These are phyloP conservation scores for Gnomoniopsis sp. DNA, from an alignment of 2,329 filamentous ascomycete species.

Conservation along the genomic window DNA sequence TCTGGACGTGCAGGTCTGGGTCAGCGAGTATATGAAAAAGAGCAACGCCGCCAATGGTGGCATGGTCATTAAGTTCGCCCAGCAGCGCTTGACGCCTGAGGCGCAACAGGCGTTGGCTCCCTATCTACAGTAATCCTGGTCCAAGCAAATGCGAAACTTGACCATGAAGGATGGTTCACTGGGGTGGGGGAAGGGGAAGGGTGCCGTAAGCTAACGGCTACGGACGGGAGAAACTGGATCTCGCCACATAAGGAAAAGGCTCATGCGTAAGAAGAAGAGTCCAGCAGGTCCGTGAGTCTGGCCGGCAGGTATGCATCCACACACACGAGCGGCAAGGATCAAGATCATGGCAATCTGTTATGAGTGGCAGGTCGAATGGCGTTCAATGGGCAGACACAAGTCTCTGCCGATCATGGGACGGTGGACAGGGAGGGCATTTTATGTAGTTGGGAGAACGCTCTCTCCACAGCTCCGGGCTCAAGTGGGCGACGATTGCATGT, in stretches of 20 bases:
- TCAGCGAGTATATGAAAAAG: constrained; percentile 70
- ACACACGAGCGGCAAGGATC: not conserved
- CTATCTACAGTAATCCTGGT: constrained; percentile 41
- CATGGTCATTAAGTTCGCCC: constrained; percentile 66
- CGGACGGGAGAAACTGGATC: too few species aligned
- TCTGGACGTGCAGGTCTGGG: constrained; percentile 79
- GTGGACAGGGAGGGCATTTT: not conserved
- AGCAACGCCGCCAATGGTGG: constrained; percentile 73
- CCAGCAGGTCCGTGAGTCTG: too few species aligned
- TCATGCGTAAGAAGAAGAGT: too few species aligned
- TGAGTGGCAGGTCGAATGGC: not conserved
- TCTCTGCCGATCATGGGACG: not conserved
- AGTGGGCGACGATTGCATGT: not conserved
- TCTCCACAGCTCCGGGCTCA: not conserved
- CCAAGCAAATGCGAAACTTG: not conserved
- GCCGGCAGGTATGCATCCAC: too few species aligned
- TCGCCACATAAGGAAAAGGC: not conserved
- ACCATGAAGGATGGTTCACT: too few species aligned
- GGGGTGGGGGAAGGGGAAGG: too few species aligned
- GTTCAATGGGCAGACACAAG: not conserved
- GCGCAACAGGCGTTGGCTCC: constrained; percentile 50
- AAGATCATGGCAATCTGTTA: not conserved
- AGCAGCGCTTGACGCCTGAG: constrained; percentile 65
- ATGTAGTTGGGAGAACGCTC: not conserved
- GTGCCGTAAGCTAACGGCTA: too few species aligned